These are phyloP conservation scores for Colletotrichum tofieldiae DNA, from an alignment of 2,329 filamentous ascomycete genomes.

Conservation along the genomic window DNA sequence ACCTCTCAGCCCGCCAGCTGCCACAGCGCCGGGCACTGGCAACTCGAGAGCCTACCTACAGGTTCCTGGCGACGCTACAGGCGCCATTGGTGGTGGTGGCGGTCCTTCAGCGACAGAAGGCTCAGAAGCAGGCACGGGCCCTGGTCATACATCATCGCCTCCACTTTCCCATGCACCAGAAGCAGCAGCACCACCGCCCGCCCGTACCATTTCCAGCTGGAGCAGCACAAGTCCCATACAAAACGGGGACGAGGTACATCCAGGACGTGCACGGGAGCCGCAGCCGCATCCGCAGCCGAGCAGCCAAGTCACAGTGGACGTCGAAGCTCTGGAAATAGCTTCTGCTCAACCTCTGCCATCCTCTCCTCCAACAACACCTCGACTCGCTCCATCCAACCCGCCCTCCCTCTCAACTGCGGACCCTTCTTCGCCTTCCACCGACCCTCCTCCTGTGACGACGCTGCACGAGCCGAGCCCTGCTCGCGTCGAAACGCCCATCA, in stretches of 20 bases:
- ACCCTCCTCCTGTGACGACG: constrained; percentile 32
- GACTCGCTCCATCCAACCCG: constrained; percentile 52
- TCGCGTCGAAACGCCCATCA: constrained; percentile 58
- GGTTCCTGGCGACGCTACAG: constrained; percentile 43
- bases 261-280: constrained; percentile 38
- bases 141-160: constrained; percentile 40
- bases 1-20: constrained; percentile 36
- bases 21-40: constrained; percentile 40
- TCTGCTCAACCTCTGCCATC: constrained; percentile 58
- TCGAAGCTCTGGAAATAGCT: constrained; percentile 54
- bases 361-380: constrained; percentile 58
- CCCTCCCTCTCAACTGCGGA: constrained; percentile 49
- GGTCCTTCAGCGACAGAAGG: constrained; percentile 47
- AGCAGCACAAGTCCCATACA: constrained; percentile 20
- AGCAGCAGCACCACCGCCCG: constrained; percentile 8
- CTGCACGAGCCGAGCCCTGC: constrained; percentile 40
- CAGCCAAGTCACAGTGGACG: constrained; percentile 42
- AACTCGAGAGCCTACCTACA: constrained; percentile 45
- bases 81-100: constrained; percentile 27
- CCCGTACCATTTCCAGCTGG: constrained; percentile 27
- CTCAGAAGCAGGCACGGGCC: constrained; percentile 39
- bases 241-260: constrained; percentile 22
- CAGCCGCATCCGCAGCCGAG: constrained; percentile 42
- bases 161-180: constrained; percentile 38
- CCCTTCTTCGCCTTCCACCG: constrained; percentile 50